Evolutionary conservation across 2,329 filamentous ascomycete species (phyloP).

Genomic region (Beauveria bassiana): DNA sequence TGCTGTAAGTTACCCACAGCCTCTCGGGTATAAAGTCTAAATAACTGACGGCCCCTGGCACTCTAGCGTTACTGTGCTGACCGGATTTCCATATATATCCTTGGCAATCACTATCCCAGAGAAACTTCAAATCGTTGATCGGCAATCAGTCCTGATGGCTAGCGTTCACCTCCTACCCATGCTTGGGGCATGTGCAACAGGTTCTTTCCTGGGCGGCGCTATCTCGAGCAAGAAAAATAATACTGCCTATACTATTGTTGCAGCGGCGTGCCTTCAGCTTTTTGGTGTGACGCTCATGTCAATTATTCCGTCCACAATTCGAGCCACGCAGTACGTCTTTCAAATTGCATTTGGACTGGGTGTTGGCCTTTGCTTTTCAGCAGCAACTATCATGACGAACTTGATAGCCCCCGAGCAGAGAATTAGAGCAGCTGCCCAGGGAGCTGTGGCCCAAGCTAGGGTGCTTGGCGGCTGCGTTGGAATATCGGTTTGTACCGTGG

Average conservation of each 20-base stretch:
- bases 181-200: slow-evolving; percentile 47
- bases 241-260: slow-evolving; percentile 42
- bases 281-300: slow-evolving; percentile 45
- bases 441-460: slow-evolving; percentile 51
- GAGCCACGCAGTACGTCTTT: slow-evolving; percentile 42
- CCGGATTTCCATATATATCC: slow-evolving; percentile 50
- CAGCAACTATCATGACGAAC: slow-evolving; percentile 50
- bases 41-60: slow-evolving; percentile 13
- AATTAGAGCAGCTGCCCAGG: slow-evolving; percentile 51
- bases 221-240: slow-evolving; percentile 47
- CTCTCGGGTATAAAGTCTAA: no score
- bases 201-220: slow-evolving; percentile 47
- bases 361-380: slow-evolving; percentile 49
- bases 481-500: slow-evolving; percentile 49
- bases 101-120: slow-evolving; percentile 53
- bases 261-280: slow-evolving; percentile 42
- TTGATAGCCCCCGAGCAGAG: slow-evolving; percentile 39
- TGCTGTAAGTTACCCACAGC: slow-evolving; percentile 34
- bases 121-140: slow-evolving; percentile 51
- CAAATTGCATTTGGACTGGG: slow-evolving; percentile 51
- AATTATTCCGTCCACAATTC: slow-evolving; percentile 27
- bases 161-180: slow-evolving; percentile 52
- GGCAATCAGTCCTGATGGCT: slow-evolving; percentile 43
- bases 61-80: slow-evolving; percentile 45
- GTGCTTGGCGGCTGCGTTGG: slow-evolving; percentile 54